Evolutionary conservation across 2,329 filamentous ascomycete species (phyloP).

Genomic region (Chaetomiaceae sp.): DNA sequence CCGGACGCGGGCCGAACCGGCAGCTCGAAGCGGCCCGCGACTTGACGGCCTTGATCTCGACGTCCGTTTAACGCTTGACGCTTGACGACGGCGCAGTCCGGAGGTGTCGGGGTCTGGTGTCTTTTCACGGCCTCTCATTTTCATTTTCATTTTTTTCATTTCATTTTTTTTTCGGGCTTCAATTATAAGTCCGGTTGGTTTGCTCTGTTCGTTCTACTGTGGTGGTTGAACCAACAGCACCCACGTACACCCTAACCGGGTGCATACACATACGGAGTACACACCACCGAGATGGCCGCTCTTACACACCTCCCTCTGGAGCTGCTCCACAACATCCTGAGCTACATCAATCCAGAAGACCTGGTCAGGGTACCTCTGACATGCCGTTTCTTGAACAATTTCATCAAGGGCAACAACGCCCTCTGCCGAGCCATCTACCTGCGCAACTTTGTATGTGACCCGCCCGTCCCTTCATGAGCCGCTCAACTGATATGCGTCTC

Average conservation of each 20-base stretch:
- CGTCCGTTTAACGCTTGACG: no score
- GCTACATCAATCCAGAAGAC: slow-evolving; percentile 51
- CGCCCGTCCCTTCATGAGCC: not conserved
- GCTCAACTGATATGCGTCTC: not conserved
- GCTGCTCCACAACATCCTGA: slow-evolving; percentile 58
- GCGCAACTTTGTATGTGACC: slow-evolving; percentile 43
- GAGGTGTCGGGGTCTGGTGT: no score
- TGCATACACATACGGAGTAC: slow-evolving; percentile 14
- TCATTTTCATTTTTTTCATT: no score
- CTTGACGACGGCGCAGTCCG: no score
- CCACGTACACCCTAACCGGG: no score
- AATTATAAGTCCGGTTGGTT: no score
- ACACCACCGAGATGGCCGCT: slow-evolving; percentile 32
- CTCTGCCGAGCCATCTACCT: slow-evolving; percentile 62
- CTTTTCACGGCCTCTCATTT: no score
- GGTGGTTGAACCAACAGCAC: no score
- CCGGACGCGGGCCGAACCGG: no score
- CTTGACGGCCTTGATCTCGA: no score
- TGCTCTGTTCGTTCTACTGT: no score
- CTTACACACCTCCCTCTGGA: slow-evolving; percentile 53
- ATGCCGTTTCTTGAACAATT: slow-evolving; percentile 48
- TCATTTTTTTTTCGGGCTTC: not conserved
- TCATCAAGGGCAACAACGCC: slow-evolving; percentile 52
- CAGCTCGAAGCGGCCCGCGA: no score
- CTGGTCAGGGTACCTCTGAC: slow-evolving; percentile 47